Conservation (phyloP, 2,329 filamentous ascomycete species). For the Mycosphaerelloides madeirae region DNA sequence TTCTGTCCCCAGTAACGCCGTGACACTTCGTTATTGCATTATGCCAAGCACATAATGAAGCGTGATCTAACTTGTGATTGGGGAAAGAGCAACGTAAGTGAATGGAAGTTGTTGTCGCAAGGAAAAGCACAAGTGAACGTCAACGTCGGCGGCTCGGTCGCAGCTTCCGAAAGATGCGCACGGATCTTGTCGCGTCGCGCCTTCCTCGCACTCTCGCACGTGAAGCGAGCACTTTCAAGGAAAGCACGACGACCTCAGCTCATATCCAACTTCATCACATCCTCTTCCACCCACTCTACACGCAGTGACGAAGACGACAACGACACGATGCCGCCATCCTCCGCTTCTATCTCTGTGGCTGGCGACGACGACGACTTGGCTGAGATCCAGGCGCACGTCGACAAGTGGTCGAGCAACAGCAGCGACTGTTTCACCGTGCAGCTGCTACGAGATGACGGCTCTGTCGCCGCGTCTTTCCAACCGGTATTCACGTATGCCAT, state of each 20-base stretch:
- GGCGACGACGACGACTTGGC: slow-evolving; percentile 25
- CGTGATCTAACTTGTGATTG: too few relatives aligned
- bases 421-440: slow-evolving; percentile 61
- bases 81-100: too few relatives aligned
- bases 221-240: not conserved
- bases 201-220: not conserved
- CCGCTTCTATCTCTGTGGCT: slow-evolving; percentile 10
- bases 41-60: too few relatives aligned
- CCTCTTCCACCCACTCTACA: not conserved
- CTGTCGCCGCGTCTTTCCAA: slow-evolving; percentile 55
- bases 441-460: slow-evolving; percentile 46
- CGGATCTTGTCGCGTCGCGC: not conserved
- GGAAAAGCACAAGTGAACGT: too few relatives aligned
- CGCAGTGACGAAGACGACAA: not conserved
- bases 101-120: too few relatives aligned
- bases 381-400: slow-evolving; percentile 26
- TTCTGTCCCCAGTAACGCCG: too few relatives aligned
- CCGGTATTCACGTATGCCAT: slow-evolving; percentile 87
- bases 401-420: slow-evolving; percentile 52
- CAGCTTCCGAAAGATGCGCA: too few relatives aligned
- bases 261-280: slow-evolving; percentile 1
- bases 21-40: too few relatives aligned
- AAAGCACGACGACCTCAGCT: not conserved
- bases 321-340: slow-evolving; percentile 1
- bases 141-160: too few relatives aligned